Percentiles rank a stretch among this genome's conserved stretches.
phyloP scores from a whole-genome alignment of 2,329 filamentous ascomycete genomes.

The Coleophoma cylindrospora region DNA sequence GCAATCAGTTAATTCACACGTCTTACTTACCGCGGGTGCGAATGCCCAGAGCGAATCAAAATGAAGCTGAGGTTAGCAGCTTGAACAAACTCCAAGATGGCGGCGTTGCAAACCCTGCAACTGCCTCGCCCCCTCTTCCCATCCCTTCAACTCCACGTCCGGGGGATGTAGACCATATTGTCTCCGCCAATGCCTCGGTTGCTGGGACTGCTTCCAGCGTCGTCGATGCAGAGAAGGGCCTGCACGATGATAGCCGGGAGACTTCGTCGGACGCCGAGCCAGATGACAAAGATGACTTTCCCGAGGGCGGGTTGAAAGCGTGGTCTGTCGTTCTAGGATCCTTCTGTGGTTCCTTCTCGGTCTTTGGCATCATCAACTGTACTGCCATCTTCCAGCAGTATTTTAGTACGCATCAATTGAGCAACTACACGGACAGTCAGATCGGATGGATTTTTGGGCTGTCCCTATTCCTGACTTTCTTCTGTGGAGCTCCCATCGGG shows the following conservation, averaged over 20 bases:
- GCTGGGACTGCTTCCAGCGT: neutral
- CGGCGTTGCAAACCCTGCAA: neutral
- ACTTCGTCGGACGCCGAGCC: conserved; percentile 3
- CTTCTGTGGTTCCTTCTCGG: conserved; percentile 56
- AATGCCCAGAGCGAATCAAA: conserved; percentile 25
- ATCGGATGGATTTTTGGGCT: conserved; percentile 57
- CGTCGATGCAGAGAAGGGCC: conserved; percentile 6
- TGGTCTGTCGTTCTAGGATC: conserved; percentile 65
- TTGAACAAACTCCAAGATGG: conserved; percentile 26
- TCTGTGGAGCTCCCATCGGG: conserved; percentile 64
- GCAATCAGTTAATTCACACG: neutral
- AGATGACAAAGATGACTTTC: conserved; percentile 40
- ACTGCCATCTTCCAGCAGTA: conserved; percentile 60
- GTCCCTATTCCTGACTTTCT: conserved; percentile 64
- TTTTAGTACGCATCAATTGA: conserved; percentile 54
- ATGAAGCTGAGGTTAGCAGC: conserved; percentile 35
- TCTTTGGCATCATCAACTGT: conserved; percentile 59
- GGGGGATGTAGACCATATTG: conserved; percentile 3
- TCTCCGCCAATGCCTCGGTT: conserved; percentile 2
- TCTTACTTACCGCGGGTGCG: conserved; percentile 8
- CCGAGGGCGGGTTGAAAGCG: conserved; percentile 59
- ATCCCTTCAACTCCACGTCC: conserved; percentile 10
- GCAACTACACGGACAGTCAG: conserved; percentile 47
- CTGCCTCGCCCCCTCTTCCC: conserved; percentile 8
- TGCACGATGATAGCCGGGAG: conserved; percentile 8